Percentiles rank a stretch among this genome's conserved stretches.
These are phyloP conservation scores for Fagus crenata DNA, from an alignment of 306 rosid species.

Conservation along the genomic window DNA sequence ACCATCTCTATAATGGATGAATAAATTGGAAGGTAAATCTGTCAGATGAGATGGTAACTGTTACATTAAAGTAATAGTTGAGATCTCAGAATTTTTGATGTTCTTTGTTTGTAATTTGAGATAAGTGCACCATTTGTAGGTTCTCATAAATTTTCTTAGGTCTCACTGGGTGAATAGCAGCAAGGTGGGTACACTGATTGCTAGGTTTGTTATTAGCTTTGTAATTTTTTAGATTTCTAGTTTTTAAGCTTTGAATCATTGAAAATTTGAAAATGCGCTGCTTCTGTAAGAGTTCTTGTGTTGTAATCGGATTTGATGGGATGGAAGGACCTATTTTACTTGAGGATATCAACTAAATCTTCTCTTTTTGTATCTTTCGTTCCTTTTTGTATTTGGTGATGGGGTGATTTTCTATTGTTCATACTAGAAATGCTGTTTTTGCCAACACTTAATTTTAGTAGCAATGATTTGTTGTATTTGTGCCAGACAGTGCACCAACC, in stretches of 20 bases:
- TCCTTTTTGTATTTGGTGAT: background rate
- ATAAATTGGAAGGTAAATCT: conserved; percentile 24
- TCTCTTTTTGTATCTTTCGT: background rate
- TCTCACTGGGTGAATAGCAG: conserved; percentile 24
- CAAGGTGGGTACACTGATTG: conserved; percentile 26
- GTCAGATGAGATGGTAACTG: conserved; percentile 20
- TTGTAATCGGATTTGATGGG: conserved; percentile 14
- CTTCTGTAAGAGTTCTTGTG: conserved; percentile 24
- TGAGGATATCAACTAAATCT: conserved; percentile 17
- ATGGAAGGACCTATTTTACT: conserved; percentile 21
- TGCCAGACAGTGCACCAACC: no score
- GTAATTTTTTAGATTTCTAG: conserved; percentile 28
- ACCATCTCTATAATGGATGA: background rate
- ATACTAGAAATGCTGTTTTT: no score
- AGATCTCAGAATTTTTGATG: conserved; percentile 18
- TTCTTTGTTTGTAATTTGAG: conserved; percentile 37
- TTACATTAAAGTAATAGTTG: background rate
- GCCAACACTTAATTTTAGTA: no score
- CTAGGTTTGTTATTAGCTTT: conserved; percentile 20
- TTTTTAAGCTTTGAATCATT: conserved; percentile 21
- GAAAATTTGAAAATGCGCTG: conserved; percentile 23
- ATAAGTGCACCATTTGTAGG: conserved; percentile 43
- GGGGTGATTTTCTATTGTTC: no score
- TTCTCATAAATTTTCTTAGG: conserved; percentile 33
- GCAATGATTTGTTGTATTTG: no score